Percentiles rank a stretch among this genome's conserved stretches.
These are phyloP conservation scores for Gaultheria prostrata DNA, from an alignment of 148 eudicot genomes.

Conservation along the genomic window DNA sequence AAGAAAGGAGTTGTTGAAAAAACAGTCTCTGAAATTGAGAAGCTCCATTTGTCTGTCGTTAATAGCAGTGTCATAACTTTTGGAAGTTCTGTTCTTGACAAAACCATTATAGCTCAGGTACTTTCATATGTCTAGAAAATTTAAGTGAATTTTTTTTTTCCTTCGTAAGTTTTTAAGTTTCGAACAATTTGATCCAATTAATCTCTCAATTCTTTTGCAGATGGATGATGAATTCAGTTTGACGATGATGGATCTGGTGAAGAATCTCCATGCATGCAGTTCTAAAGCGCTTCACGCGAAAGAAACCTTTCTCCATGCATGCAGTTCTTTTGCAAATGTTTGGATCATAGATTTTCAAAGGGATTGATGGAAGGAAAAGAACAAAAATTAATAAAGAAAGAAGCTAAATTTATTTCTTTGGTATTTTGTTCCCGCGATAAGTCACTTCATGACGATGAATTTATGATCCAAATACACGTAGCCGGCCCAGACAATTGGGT, in stretches of 20 bases:
- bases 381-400: not conserved
- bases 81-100: conserved; percentile 49
- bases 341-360: not conserved
- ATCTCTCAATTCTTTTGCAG: conserved; percentile 36
- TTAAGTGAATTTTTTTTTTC: not conserved
- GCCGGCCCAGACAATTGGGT: too few relatives aligned
- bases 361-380: not conserved
- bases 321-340: too few relatives aligned
- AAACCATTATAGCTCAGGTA: conserved; percentile 72
- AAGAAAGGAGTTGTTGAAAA: conserved; percentile 54
- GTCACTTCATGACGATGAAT: not conserved
- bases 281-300: conserved; percentile 32
- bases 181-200: not conserved
- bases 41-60: conserved; percentile 45
- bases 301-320: not conserved
- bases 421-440: not conserved
- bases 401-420: not conserved
- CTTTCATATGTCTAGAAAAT: not conserved
- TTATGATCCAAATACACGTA: not conserved
- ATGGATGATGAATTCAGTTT: conserved; percentile 42
- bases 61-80: conserved; percentile 54
- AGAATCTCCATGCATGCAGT: conserved; percentile 41
- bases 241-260: conserved; percentile 53
- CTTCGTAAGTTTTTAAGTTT: too few relatives aligned
- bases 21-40: conserved; percentile 44